phyloP scores from a whole-genome alignment of 139 green algal species.

The Pseudopediastrum boryanum region DNA sequence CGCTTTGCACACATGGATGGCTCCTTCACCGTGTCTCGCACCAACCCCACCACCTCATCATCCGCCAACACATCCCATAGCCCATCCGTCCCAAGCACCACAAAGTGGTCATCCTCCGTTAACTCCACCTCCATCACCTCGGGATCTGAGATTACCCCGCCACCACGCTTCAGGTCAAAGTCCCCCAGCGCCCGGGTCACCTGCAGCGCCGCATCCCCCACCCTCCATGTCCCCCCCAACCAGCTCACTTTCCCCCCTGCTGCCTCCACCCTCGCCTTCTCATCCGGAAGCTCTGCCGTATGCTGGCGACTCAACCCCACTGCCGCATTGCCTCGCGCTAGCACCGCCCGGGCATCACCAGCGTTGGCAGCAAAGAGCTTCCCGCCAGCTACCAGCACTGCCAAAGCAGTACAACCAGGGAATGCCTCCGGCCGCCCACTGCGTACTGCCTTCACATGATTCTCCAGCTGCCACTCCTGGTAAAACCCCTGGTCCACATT shows the following conservation, averaged over 20 bases:
- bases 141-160: constrained; percentile 73
- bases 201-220: constrained; percentile 75
- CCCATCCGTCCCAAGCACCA: constrained; percentile 88
- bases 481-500: constrained; percentile 54
- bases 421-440: constrained; percentile 43
- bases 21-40: constrained; percentile 60
- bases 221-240: constrained; percentile 67
- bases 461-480: constrained; percentile 44
- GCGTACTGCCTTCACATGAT: constrained; percentile 37
- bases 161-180: constrained; percentile 75
- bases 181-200: constrained; percentile 86
- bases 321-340: constrained; percentile 67
- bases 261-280: constrained; percentile 75
- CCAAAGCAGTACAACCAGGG: constrained; percentile 81
- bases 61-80: constrained; percentile 87
- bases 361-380: constrained; percentile 81
- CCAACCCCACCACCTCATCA: constrained; percentile 75
- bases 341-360: constrained; percentile 88
- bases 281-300: constrained; percentile 66
- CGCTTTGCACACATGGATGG: constrained; percentile 65
- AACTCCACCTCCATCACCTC: constrained; percentile 70
- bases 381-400: constrained; percentile 56
- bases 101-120: constrained; percentile 70
- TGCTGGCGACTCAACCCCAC: constrained; percentile 83
- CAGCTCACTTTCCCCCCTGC: constrained; percentile 57